These are phyloP conservation scores for Exobasidium rhododendri DNA, from an alignment of 1,284 basidiomycete species.

Conservation along the genomic window DNA sequence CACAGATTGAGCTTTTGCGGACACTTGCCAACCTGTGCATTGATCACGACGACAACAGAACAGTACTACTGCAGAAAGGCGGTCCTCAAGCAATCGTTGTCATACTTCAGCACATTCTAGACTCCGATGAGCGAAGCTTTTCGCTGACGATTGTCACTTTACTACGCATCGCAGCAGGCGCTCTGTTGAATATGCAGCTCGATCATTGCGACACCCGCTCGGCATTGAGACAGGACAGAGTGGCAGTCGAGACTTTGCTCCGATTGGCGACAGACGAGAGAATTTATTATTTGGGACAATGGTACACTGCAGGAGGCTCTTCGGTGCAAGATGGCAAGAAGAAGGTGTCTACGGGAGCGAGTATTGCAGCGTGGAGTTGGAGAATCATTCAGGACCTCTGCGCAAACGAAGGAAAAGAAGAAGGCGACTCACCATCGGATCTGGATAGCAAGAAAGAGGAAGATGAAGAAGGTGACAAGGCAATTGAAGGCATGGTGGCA, in stretches of 20 bases:
- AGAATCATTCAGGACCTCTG: slow-evolving; percentile 18
- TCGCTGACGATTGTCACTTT: slow-evolving; percentile 61
- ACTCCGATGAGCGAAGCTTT: slow-evolving; percentile 12
- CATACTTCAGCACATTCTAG: slow-evolving; percentile 1
- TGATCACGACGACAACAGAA: slow-evolving; percentile 35
- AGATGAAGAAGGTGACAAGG: slow-evolving; percentile 23
- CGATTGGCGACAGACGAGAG: slow-evolving; percentile 15
- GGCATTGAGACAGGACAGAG: slow-evolving; percentile 20
- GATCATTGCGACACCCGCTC: slow-evolving; percentile 61
- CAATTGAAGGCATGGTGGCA: slow-evolving; percentile 19
- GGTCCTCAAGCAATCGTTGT: slow-evolving; percentile 1
- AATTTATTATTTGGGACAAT: slow-evolving; percentile 29
- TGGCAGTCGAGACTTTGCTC: slow-evolving; percentile 4
- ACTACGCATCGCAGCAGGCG: slow-evolving; percentile 73
- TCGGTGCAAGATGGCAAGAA: slow-evolving; percentile 24
- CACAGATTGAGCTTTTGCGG: slow-evolving; percentile 35
- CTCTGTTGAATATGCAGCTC: slow-evolving; percentile 73
- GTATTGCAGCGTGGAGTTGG: slow-evolving; percentile 18
- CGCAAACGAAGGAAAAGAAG: slow-evolving; percentile 7
- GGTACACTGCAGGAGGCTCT: slow-evolving; percentile 25
- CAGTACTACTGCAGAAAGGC: not conserved
- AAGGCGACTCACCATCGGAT: not conserved
- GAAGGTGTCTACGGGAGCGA: slow-evolving; percentile 13
- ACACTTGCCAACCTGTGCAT: slow-evolving; percentile 46
- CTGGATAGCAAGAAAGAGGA: not conserved